These are phyloP conservation scores for Aspergillus sp. DNA, from an alignment of 2,329 filamentous ascomycete genomes.

Conservation along the genomic window DNA sequence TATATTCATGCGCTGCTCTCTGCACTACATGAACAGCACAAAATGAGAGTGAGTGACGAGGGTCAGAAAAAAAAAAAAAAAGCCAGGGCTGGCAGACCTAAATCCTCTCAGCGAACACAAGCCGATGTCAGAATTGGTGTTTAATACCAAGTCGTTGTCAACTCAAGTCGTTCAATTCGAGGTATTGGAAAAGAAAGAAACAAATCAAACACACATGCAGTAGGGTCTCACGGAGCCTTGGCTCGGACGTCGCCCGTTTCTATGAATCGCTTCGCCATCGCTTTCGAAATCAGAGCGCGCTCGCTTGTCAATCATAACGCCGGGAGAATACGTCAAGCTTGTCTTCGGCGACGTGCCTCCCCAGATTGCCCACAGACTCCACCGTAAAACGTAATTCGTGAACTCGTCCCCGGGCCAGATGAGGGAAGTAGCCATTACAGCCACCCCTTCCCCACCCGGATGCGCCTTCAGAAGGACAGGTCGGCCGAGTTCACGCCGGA, in stretches of 20 bases:
- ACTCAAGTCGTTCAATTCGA: not conserved
- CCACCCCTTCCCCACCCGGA: not conserved
- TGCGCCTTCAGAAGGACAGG: not conserved
- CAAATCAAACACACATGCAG: not conserved
- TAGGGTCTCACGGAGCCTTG: constrained; percentile 6
- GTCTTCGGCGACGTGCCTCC: not conserved
- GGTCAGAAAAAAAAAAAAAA: not conserved
- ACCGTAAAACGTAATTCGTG: constrained; percentile 5
- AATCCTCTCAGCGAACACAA: not conserved
- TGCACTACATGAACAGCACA: not conserved
- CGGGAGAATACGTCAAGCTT: not conserved
- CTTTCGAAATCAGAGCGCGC: constrained; percentile 9
- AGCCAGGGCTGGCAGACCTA: not conserved
- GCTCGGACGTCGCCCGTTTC: constrained; percentile 6
- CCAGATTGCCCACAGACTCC: not conserved
- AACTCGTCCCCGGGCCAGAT: not conserved
- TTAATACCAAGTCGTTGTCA: not conserved
- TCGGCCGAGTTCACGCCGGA: not conserved
- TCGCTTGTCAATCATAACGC: constrained; percentile 13
- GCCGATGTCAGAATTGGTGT: not conserved
- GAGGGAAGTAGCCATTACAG: not conserved
- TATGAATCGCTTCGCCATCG: constrained; percentile 7
- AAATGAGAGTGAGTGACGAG: constrained; percentile 3
- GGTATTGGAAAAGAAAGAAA: not conserved
- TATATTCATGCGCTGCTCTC: not conserved